phyloP scores from a whole-genome alignment of 2,329 filamentous ascomycete species.

The Nothophaeocryptopus gaeumannii region DNA sequence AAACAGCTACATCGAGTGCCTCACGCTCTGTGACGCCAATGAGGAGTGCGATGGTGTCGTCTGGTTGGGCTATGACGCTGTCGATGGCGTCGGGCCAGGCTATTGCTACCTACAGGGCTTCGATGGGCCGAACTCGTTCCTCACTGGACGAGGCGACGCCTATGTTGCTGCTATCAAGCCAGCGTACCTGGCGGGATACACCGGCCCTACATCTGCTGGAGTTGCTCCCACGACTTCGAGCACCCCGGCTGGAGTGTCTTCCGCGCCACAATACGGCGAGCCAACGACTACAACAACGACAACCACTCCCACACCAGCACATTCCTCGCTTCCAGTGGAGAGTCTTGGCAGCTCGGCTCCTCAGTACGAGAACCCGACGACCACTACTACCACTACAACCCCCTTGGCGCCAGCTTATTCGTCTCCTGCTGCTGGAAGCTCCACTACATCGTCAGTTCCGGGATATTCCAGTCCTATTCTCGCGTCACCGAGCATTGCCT shows the following conservation, averaged over 20 bases:
- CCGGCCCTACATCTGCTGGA: background rate
- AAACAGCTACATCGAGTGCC: conserved; percentile 2
- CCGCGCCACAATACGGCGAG: background rate
- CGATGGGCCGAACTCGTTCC: background rate
- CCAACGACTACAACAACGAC: background rate
- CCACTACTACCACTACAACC: conserved; percentile 1
- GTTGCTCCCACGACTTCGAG: background rate
- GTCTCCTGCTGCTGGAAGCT: background rate
- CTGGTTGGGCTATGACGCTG: conserved; percentile 6
- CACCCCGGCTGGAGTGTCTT: background rate
- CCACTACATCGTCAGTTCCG: no score
- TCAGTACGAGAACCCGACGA: background rate
- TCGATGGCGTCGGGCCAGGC: conserved; percentile 7
- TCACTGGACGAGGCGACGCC: background rate
- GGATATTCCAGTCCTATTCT: no score
- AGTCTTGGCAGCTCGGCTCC: no score
- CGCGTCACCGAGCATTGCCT: no score
- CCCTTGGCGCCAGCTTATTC: conserved; percentile 3
- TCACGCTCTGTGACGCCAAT: conserved; percentile 1
- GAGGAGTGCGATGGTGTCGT: conserved; percentile 6
- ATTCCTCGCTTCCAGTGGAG: no score
- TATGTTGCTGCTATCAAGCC: background rate
- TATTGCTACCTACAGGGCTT: conserved; percentile 12
- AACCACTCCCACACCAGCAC: no score
- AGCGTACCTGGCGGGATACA: background rate